These are phyloP conservation scores for Ascocoryne sarcoides DNA, from an alignment of 2,329 filamentous ascomycete species.

Conservation along the genomic window DNA sequence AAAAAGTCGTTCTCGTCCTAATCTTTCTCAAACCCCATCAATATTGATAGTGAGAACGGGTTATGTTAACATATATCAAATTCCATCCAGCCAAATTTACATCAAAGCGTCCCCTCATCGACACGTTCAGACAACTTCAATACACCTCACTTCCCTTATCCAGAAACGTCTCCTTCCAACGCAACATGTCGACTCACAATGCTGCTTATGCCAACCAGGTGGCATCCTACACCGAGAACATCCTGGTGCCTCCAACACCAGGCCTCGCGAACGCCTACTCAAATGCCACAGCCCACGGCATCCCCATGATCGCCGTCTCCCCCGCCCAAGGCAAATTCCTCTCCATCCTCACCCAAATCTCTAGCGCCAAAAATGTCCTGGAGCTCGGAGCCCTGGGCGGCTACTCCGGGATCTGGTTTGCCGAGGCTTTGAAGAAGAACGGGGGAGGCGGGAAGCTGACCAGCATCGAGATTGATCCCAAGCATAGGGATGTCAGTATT, in stretches of 20 bases:
- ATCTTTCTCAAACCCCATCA: too few species aligned
- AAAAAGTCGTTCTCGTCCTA: too few species aligned
- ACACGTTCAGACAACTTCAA: too few species aligned
- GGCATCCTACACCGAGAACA: slow-evolving; percentile 7
- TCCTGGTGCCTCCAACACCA: slow-evolving; percentile 17
- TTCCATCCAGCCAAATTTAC: too few species aligned
- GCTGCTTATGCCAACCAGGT: slow-evolving; percentile 9
- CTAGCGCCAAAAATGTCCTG: slow-evolving; percentile 33
- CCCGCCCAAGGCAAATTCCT: slow-evolving; percentile 32
- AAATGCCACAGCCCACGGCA: slow-evolving; percentile 28
- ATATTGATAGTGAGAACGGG: too few species aligned
- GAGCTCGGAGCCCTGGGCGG: slow-evolving; percentile 48
- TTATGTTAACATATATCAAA: too few species aligned
- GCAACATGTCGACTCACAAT: slow-evolving; percentile 1
- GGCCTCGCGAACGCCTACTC: slow-evolving; percentile 26
- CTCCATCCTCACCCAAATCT: slow-evolving; percentile 31
- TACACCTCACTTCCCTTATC: too few species aligned
- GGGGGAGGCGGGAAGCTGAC: slow-evolving; percentile 34
- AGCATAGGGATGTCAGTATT: slow-evolving; percentile 38
- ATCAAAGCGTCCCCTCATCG: too few species aligned
- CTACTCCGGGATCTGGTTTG: slow-evolving; percentile 46
- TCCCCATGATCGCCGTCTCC: slow-evolving; percentile 32
- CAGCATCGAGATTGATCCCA: slow-evolving; percentile 40
- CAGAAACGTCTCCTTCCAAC: too few species aligned
- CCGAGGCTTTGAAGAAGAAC: slow-evolving; percentile 11